These are phyloP conservation scores for Nemania diffusa DNA, from an alignment of 2,329 filamentous ascomycete species.

Conservation along the genomic window DNA sequence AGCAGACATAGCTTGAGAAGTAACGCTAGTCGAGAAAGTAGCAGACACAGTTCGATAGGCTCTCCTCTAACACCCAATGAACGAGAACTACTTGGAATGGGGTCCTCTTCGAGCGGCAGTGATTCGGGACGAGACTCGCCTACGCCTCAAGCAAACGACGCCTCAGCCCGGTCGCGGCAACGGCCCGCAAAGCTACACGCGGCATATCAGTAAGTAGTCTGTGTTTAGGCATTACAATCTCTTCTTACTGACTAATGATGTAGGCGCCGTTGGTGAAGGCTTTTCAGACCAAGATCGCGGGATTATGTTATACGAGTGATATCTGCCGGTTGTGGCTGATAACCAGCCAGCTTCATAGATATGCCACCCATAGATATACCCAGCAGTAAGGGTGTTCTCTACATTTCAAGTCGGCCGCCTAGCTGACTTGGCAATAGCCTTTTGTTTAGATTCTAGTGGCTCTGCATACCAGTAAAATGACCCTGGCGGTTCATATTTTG, in stretches of 20 bases:
- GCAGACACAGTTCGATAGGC: slow-evolving; percentile 33
- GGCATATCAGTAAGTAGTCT: slow-evolving; percentile 45
- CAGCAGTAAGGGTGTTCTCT: neutral
- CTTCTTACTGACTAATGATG: slow-evolving; percentile 30
- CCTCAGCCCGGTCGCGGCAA: slow-evolving; percentile 37
- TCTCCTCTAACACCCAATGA: slow-evolving; percentile 49
- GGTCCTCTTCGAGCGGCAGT: slow-evolving; percentile 38
- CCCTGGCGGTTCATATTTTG: neutral
- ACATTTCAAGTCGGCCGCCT: neutral
- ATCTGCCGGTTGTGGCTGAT: neutral
- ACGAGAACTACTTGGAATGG: slow-evolving; percentile 47
- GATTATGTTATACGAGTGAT: neutral
- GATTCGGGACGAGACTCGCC: slow-evolving; percentile 41
- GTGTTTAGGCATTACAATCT: neutral
- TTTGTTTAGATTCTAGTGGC: neutral
- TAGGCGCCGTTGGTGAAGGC: slow-evolving; percentile 44
- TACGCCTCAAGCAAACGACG: slow-evolving; percentile 35
- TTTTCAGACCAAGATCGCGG: neutral
- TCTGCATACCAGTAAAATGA: neutral
- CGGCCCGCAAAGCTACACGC: slow-evolving; percentile 41
- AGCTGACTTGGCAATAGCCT: neutral
- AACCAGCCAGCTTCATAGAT: neutral
- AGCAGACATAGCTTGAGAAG: slow-evolving; percentile 32
- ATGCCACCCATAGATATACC: neutral
- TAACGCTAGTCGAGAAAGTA: slow-evolving; percentile 22